Conservation (phyloP, 768 basidiomycete genomes). For the Lentinula aciculospora region DNA sequence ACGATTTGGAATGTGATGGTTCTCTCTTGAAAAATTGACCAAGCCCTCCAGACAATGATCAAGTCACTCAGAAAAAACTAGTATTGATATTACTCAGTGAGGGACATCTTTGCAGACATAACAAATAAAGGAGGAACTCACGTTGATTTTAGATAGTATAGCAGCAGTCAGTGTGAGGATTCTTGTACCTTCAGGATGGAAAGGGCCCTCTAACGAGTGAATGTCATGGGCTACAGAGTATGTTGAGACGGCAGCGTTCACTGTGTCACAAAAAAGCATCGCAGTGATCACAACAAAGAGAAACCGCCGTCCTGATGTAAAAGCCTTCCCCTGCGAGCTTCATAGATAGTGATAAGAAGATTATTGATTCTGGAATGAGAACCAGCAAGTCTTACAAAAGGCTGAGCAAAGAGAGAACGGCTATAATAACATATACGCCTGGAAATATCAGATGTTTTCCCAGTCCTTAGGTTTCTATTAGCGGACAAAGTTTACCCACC, state of each 20-base stretch:
- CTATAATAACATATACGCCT: not conserved
- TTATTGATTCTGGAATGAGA: too few species aligned
- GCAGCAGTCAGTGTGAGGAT: not conserved
- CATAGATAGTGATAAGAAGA: not conserved
- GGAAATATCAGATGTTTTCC: not conserved
- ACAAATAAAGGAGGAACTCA: not conserved
- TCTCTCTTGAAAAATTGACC: not conserved
- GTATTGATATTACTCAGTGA: not conserved
- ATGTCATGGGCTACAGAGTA: not conserved
- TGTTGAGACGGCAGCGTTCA: not conserved
- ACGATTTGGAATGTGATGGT: not conserved
- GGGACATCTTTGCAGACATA: too few species aligned
- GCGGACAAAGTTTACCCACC: not conserved
- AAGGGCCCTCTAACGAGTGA: not conserved
- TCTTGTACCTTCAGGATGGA: not conserved
- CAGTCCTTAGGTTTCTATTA: not conserved
- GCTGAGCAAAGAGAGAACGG: not conserved
- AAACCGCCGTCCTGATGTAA: not conserved
- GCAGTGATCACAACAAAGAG: not conserved
- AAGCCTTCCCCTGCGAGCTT: not conserved
- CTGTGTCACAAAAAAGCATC: not conserved
- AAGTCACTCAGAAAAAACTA: constrained; percentile 1
- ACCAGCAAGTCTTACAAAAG: not conserved
- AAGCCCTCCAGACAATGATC: not conserved
- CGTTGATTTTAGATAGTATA: not conserved